Evolutionary conservation across 305 asterid genomes (phyloP).

Genomic region (Rubia occidens): DNA sequence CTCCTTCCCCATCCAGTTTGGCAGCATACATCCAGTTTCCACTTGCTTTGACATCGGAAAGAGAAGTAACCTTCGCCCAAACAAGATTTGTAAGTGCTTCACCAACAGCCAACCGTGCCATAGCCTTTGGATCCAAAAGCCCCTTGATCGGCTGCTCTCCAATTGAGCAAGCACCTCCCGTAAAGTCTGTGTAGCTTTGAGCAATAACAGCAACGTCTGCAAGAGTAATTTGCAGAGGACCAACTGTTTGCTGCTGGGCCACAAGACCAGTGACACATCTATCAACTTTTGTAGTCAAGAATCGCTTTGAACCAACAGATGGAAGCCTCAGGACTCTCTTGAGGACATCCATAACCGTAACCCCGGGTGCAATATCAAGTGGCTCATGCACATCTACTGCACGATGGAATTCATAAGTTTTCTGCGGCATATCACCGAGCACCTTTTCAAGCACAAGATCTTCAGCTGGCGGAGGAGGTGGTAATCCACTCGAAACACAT

Average conservation of each 20-base stretch:
- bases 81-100: conserved; percentile 91
- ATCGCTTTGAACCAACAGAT: conserved; percentile 82
- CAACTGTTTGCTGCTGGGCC: conserved; percentile 98
- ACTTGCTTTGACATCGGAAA: conserved; percentile 77
- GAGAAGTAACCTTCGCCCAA: conserved; percentile 88
- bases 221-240: conserved; percentile 85
- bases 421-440: conserved; percentile 96
- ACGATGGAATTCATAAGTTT: conserved; percentile 73
- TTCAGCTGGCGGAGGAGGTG: conserved; percentile 80
- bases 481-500: conserved; percentile 44
- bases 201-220: conserved; percentile 91
- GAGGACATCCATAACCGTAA: conserved; percentile 54
- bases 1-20: conserved; percentile 81
- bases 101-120: conserved; percentile 87
- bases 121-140: conserved; percentile 77
- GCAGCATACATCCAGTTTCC: conserved; percentile 98
- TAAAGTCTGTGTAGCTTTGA: conserved; percentile 60
- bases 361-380: conserved; percentile 77
- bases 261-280: conserved; percentile 96
- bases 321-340: conserved; percentile 83
- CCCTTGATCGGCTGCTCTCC: conserved; percentile 94
- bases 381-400: conserved; percentile 43
- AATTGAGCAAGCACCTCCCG: conserved; percentile 82
- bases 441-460: conserved; percentile 97
- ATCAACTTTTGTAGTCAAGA: conserved; percentile 91